Evolutionary conservation across 2,329 filamentous ascomycete species (phyloP), one percentile per base, ranked within the genome.

Genomic region (Alternaria novae-zelandiae): DNA sequence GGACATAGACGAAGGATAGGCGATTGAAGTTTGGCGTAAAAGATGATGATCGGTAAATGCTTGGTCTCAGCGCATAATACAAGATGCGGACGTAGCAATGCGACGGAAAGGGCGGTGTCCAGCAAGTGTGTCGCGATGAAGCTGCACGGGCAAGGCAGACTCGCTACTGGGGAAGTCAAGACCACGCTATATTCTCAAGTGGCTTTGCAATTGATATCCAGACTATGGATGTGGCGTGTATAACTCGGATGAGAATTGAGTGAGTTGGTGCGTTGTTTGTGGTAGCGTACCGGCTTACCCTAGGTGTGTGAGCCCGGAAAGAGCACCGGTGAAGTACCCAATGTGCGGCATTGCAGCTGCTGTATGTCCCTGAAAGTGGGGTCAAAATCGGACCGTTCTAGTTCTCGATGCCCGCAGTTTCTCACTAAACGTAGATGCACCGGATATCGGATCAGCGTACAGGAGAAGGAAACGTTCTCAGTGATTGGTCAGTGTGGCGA

Each of bases 401-500:
- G 32, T 25, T 41, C 36, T 59, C 30, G 60, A 54, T 44, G 25
- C 44, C 23, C 28, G 36, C 21, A 41, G 21, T 13, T 20, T 23
- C 32, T 25, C 50, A 63, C 49, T 25, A 53, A 55, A 51, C n/a
- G 50, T 36, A 59, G 60, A 59, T 50, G 49, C 30, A 44, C 32
- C 50, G 50, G 32, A 30, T 36, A 46, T 44, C 60, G 50, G 50
- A 25, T 44, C 43, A 50, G 36, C 32, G 17, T 63, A 51, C 28
- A 45, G 44, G 49, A 55, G n/a, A 55, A 26, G 49, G 23, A 41
- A 43, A 49, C 28, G 50, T 51, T 23, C 28, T 36, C 23, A 8
- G 44, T 32, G 13, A 63, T 63, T 59, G 60, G 60, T 13, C 32
- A 30, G 20, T 12, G 49, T 54, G 23, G 20, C 56, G 56, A 63